Evolutionary conservation across 495 filamentous ascomycete species (phyloP).

Genomic region (Thermothielavioides terrestris): DNA sequence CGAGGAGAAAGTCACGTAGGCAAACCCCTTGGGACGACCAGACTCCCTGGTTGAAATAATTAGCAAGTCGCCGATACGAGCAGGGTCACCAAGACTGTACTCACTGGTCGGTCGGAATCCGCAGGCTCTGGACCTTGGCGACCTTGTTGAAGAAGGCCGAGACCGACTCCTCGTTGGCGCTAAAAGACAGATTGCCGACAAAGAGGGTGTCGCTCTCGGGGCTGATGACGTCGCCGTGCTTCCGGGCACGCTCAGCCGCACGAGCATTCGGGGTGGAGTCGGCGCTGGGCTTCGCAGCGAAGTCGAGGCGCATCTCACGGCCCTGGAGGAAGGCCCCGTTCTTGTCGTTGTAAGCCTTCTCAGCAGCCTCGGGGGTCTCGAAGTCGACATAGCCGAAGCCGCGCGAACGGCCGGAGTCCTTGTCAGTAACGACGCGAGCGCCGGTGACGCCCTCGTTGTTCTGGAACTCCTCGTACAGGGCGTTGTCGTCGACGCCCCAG

Average conservation of each 20-base stretch:
- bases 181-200: slow-evolving; percentile 86
- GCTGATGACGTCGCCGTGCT: slow-evolving; percentile 68
- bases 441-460: slow-evolving; percentile 67
- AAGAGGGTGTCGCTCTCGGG: slow-evolving; percentile 82
- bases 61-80: slow-evolving; percentile 25
- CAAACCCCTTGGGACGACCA: slow-evolving; percentile 88
- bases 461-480: slow-evolving; percentile 80
- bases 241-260: slow-evolving; percentile 57
- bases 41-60: slow-evolving; percentile 51
- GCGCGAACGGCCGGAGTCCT: slow-evolving; percentile 72
- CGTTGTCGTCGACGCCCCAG: slow-evolving; percentile 91
- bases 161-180: slow-evolving; percentile 67
- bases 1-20: slow-evolving; percentile 77
- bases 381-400: slow-evolving; percentile 98
- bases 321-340: slow-evolving; percentile 74
- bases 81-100: slow-evolving; percentile 15
- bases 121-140: slow-evolving; percentile 63
- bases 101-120: slow-evolving; percentile 79
- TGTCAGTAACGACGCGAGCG: slow-evolving; percentile 76
- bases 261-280: slow-evolving; percentile 46
- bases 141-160: slow-evolving; percentile 65
- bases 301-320: slow-evolving; percentile 83
- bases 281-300: slow-evolving; percentile 60
- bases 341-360: slow-evolving; percentile 73
- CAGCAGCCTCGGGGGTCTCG: slow-evolving; percentile 54